Evolutionary conservation across 768 basidiomycete species (phyloP).

Genomic region (Fomitopsis pulvina): DNA sequence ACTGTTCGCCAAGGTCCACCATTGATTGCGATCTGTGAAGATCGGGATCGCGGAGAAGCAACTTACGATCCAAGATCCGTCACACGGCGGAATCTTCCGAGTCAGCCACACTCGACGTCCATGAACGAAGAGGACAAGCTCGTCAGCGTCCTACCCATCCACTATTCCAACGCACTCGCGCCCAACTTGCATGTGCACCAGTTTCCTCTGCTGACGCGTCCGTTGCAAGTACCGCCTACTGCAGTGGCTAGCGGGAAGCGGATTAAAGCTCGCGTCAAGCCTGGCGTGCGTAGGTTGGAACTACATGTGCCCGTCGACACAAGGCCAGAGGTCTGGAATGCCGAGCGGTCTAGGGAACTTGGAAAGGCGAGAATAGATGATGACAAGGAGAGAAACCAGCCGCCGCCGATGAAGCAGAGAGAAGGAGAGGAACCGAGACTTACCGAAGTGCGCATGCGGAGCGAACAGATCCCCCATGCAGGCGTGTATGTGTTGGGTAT

Average conservation of each 20-base stretch:
- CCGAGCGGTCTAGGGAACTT: slow-evolving; percentile 58
- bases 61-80: background rate
- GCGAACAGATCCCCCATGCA: slow-evolving; percentile 61
- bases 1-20: background rate
- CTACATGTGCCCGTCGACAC: slow-evolving; percentile 80
- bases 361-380: slow-evolving; percentile 65
- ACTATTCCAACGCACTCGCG: slow-evolving; percentile 53
- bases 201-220: slow-evolving; percentile 68
- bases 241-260: slow-evolving; percentile 67
- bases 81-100: background rate
- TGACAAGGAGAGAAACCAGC: slow-evolving; percentile 75
- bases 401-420: slow-evolving; percentile 34
- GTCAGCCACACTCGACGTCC: background rate
- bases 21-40: background rate
- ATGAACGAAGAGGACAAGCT: slow-evolving; percentile 47
- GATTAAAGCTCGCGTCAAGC: slow-evolving; percentile 69
- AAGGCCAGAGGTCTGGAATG: slow-evolving; percentile 75
- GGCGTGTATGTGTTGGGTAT: slow-evolving; percentile 74
- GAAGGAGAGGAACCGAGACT: slow-evolving; percentile 57
- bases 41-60: background rate
- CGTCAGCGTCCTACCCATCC: slow-evolving; percentile 64
- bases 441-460: slow-evolving; percentile 63
- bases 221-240: slow-evolving; percentile 72
- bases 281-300: slow-evolving; percentile 55
- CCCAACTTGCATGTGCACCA: slow-evolving; percentile 75